A percentile compares a stretch with the other conserved stretches of the same genome.
These are phyloP conservation scores for Triadica sebifera DNA, from an alignment of 345 rosid genomes.

Conservation along the genomic window DNA sequence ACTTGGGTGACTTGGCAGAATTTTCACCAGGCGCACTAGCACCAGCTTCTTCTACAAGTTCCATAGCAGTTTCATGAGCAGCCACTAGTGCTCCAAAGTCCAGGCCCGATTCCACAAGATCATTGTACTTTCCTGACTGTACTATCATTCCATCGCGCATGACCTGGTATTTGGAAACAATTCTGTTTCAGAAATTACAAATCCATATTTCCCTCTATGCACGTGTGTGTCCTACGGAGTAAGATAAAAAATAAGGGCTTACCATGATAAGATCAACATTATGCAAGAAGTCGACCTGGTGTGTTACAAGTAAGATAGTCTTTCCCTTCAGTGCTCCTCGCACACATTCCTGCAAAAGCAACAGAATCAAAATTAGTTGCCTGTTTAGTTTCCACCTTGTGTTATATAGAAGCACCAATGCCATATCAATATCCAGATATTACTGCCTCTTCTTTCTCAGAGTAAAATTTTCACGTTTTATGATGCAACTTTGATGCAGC, in stretches of 20 bases:
- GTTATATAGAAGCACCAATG: not conserved
- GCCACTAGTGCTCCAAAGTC: slow-evolving; percentile 80
- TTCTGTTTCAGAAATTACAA: not conserved
- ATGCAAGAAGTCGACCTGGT: slow-evolving; percentile 94
- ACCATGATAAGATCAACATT: slow-evolving; percentile 81
- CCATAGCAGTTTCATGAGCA: slow-evolving; percentile 84
- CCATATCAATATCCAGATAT: too few relatives aligned
- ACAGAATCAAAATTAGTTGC: slow-evolving; percentile 2
- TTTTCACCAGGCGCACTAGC: slow-evolving; percentile 24
- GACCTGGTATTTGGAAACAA: slow-evolving; percentile 44
- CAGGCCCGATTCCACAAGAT: slow-evolving; percentile 50
- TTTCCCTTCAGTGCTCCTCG: slow-evolving; percentile 82
- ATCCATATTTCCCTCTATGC: not conserved
- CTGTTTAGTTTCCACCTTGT: not conserved
- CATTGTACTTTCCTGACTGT: slow-evolving; percentile 76
- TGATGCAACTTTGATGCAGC: too few relatives aligned
- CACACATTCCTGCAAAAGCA: slow-evolving; percentile 64
- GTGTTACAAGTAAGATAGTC: slow-evolving; percentile 86
- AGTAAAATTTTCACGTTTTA: too few relatives aligned
- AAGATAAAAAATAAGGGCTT: slow-evolving; percentile 11
- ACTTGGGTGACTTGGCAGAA: slow-evolving; percentile 41
- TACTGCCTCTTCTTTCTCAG: too few relatives aligned
- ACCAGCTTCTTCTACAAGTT: slow-evolving; percentile 72
- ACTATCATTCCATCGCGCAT: slow-evolving; percentile 89
- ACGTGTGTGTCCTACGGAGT: not conserved